Evolutionary conservation across 768 basidiomycete genomes (phyloP).

Genomic region (Hygrophoropsis aurantiaca): DNA sequence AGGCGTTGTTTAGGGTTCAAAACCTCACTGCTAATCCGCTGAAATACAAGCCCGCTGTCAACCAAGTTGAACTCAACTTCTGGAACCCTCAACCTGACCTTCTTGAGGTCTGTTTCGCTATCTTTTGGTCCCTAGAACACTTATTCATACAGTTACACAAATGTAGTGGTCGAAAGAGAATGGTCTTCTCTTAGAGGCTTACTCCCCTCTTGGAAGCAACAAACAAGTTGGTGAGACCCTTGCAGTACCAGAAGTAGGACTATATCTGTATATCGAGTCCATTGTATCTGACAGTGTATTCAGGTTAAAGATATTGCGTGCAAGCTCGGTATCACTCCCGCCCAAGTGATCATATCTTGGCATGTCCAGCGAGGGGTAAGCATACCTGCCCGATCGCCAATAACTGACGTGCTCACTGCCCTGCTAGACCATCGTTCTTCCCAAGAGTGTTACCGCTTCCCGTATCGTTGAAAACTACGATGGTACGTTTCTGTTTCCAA

Average conservation of each 20-base stretch:
- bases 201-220: slow-evolving; percentile 71
- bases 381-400: slow-evolving; percentile 5
- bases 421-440: slow-evolving; percentile 62
- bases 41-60: slow-evolving; percentile 64
- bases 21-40: slow-evolving; percentile 63
- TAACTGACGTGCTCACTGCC: neutral
- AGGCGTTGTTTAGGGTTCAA: slow-evolving; percentile 38
- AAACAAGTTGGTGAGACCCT: slow-evolving; percentile 58
- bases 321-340: slow-evolving; percentile 68
- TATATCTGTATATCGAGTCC: neutral
- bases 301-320: slow-evolving; percentile 58
- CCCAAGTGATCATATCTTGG: slow-evolving; percentile 76
- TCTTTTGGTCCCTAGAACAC: neutral
- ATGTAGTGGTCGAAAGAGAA: slow-evolving; percentile 69
- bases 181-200: slow-evolving; percentile 66
- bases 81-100: slow-evolving; percentile 78
- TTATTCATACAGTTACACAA: neutral
- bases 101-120: slow-evolving; percentile 46
- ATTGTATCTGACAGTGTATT: neutral
- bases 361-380: slow-evolving; percentile 72
- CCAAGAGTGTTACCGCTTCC: slow-evolving; percentile 73
- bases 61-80: slow-evolving; percentile 79
- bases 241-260: slow-evolving; percentile 50
- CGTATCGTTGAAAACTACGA: slow-evolving; percentile 71
- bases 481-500: slow-evolving; percentile 44